Conservation (phyloP, 768 basidiomycete species). For the Boletus eberwhitei region DNA sequence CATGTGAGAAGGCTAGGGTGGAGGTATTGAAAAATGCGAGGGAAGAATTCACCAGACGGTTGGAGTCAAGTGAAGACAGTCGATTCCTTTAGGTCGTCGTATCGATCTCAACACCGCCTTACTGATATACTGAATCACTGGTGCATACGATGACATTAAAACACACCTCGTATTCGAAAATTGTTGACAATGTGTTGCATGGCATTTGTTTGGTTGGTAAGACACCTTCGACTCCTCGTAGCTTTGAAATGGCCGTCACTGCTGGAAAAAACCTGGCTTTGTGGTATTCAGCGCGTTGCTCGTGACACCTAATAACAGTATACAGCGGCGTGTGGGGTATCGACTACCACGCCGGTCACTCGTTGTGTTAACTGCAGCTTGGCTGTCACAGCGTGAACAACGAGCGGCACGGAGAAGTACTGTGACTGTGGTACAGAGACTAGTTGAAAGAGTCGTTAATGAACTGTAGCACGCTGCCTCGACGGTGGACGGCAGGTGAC, state of each 20-base stretch:
- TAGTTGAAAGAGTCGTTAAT: background rate
- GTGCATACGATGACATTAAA: background rate
- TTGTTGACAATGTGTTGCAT: no score
- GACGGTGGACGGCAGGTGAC: background rate
- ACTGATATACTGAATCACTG: background rate
- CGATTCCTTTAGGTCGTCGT: background rate
- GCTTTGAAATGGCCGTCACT: background rate
- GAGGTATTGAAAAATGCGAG: conserved; percentile 2
- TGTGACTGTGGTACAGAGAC: background rate
- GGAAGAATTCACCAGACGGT: conserved; percentile 11
- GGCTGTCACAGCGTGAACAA: background rate
- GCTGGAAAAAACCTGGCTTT: background rate
- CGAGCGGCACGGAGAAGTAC: background rate
- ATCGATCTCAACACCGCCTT: background rate
- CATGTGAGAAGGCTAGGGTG: conserved; percentile 10
- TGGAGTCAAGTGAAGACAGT: background rate
- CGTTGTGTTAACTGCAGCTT: background rate
- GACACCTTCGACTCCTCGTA: background rate
- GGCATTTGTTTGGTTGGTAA: background rate
- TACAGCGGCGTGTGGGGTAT: background rate
- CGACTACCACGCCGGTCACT: background rate
- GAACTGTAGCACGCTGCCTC: background rate
- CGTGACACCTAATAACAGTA: background rate
- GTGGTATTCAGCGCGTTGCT: background rate
- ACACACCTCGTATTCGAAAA: background rate